Conservation (phyloP, 176 grass and related monocot species). For the Oryza australiensis region DNA sequence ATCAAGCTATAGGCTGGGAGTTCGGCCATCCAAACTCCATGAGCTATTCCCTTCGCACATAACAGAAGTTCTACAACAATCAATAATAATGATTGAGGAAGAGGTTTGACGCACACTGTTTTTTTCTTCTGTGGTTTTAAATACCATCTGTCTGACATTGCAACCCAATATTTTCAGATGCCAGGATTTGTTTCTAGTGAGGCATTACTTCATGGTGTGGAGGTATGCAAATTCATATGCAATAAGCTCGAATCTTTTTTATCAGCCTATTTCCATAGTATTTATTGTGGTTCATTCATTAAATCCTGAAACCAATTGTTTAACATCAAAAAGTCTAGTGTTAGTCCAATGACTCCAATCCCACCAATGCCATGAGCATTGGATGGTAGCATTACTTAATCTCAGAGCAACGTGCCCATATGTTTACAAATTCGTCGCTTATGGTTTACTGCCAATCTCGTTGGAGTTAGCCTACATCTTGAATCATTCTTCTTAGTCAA, state of each 20-base stretch:
- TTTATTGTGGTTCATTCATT: slow-evolving; percentile 1
- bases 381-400: neutral
- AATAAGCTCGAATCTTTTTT: neutral
- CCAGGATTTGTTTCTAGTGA: slow-evolving; percentile 79
- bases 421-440: neutral
- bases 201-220: slow-evolving; percentile 95
- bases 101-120: slow-evolving; percentile 58
- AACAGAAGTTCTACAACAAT: slow-evolving; percentile 82
- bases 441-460: neutral
- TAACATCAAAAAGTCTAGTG: neutral
- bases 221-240: slow-evolving; percentile 53
- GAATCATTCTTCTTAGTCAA: neutral
- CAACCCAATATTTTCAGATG: slow-evolving; percentile 55
- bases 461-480: neutral
- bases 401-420: neutral
- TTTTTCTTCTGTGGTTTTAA: neutral
- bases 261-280: neutral
- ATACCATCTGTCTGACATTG: slow-evolving; percentile 24
- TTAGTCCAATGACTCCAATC: neutral
- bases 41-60: slow-evolving; percentile 74
- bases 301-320: neutral
- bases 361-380: neutral
- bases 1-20: slow-evolving; percentile 94
- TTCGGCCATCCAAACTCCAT: slow-evolving; percentile 75
- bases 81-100: slow-evolving; percentile 73